Percentiles rank a stretch among this genome's conserved stretches.
Evolutionary conservation across 208 protist genomes (phyloP).

Genomic region (Trypanosoma platydactyli): DNA sequence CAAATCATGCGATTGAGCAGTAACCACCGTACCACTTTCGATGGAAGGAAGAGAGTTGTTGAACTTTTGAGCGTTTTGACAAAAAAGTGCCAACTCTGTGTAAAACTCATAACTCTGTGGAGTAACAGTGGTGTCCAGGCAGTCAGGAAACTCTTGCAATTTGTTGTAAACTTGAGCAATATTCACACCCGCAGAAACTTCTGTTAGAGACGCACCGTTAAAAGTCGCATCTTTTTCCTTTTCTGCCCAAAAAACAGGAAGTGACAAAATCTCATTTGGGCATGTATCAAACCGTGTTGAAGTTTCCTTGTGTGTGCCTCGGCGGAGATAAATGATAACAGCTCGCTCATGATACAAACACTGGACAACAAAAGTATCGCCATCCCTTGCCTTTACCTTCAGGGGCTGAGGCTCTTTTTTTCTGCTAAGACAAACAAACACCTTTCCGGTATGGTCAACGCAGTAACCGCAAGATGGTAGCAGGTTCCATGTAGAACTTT

Average conservation of each 20-base stretch:
- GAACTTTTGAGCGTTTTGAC: conserved; percentile 37
- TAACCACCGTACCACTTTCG: conserved; percentile 4
- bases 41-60: conserved; percentile 16
- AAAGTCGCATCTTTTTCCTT: conserved; percentile 55
- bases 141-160: conserved; percentile 33
- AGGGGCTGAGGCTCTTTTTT: conserved; percentile 44
- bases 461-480: conserved; percentile 79
- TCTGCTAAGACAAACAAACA: conserved; percentile 66
- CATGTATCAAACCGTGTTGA: conserved; percentile 57
- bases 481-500: conserved; percentile 8
- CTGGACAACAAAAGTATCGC: conserved; percentile 61
- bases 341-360: conserved; percentile 59
- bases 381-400: conserved; percentile 55
- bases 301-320: conserved; percentile 44
- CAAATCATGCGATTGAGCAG: conserved; percentile 66
- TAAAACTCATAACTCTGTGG: conserved; percentile 77
- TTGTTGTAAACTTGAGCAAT: conserved; percentile 55
- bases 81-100: conserved; percentile 76
- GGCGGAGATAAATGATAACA: conserved; percentile 56
- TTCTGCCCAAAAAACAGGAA: conserved; percentile 69
- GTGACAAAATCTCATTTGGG: conserved; percentile 37
- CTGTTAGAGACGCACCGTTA: conserved; percentile 42
- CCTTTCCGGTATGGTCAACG: conserved; percentile 60
- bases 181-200: conserved; percentile 38
- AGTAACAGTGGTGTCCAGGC: conserved; percentile 24